Percentiles rank a stretch among this genome's conserved stretches.
Evolutionary conservation across 345 rosid species (phyloP).

Genomic region (Eucalyptus sp.): DNA sequence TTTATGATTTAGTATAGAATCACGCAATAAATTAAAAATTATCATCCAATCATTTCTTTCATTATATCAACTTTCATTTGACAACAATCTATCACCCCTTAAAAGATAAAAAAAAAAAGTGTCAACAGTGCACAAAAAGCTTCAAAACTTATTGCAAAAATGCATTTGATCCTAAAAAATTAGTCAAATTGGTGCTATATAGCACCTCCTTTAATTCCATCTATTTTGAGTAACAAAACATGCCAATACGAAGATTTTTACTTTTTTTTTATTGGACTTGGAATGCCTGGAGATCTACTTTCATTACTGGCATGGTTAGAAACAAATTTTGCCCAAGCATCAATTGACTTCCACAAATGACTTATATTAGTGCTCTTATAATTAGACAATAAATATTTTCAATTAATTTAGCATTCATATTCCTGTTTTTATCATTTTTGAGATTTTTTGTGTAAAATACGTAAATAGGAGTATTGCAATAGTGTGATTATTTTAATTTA

Average conservation of each 20-base stretch:
- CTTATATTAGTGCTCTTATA: background rate
- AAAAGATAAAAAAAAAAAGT: background rate
- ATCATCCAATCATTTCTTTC: too few species aligned
- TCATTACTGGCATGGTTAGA: background rate
- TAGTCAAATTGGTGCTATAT: background rate
- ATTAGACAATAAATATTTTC: background rate
- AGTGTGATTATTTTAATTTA: background rate
- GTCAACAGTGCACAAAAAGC: background rate
- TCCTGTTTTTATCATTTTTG: background rate
- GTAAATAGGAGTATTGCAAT: background rate
- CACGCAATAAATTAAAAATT: too few species aligned
- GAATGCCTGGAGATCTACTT: background rate
- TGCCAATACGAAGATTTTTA: background rate
- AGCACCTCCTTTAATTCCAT: background rate
- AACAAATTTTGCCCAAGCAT: background rate
- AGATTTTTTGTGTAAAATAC: background rate
- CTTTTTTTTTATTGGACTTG: background rate
- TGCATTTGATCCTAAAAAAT: background rate
- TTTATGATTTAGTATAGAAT: too few species aligned
- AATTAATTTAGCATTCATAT: background rate
- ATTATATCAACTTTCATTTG: background rate
- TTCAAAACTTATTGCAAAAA: background rate
- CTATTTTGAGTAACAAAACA: background rate
- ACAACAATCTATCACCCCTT: background rate
- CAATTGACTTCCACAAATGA: background rate